phyloP scores from a whole-genome alignment of 2,329 filamentous ascomycete genomes.

The Fusarium hainanense region DNA sequence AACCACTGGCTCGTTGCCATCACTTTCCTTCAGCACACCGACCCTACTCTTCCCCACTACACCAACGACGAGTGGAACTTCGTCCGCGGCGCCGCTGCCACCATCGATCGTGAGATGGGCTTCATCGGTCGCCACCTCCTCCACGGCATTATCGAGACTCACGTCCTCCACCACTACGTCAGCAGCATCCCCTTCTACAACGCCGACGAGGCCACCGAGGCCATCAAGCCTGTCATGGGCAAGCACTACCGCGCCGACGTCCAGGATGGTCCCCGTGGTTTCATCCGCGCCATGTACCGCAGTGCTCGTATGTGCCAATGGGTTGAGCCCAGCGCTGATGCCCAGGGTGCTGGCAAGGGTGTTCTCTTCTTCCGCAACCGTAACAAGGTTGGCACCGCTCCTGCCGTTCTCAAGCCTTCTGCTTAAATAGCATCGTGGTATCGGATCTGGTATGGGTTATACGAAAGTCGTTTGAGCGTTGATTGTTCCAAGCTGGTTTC shows the following conservation, averaged over 20 bases:
- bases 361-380: slow-evolving; percentile 96
- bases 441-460: slow-evolving; percentile 11
- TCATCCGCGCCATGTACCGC: slow-evolving; percentile 84
- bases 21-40: slow-evolving; percentile 97
- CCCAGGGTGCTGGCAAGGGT: slow-evolving; percentile 81
- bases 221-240: slow-evolving; percentile 96
- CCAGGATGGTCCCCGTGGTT: slow-evolving; percentile 80
- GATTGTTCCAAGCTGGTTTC: slow-evolving; percentile 39
- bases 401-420: slow-evolving; percentile 41
- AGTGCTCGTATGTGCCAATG: slow-evolving; percentile 92
- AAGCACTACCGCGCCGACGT: slow-evolving; percentile 90
- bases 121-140: slow-evolving; percentile 92
- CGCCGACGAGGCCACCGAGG: slow-evolving; percentile 92
- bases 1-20: slow-evolving; percentile 99
- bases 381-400: slow-evolving; percentile 80
- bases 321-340: slow-evolving; percentile 91
- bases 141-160: slow-evolving; percentile 97
- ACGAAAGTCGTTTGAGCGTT: slow-evolving; percentile 29
- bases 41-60: slow-evolving; percentile 94
- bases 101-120: slow-evolving; percentile 96
- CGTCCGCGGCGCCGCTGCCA: slow-evolving; percentile 90
- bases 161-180: slow-evolving; percentile 98
- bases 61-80: slow-evolving; percentile 88
- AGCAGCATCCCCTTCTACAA: slow-evolving; percentile 97
- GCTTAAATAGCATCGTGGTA: slow-evolving; percentile 12